phyloP scores from a whole-genome alignment of 768 basidiomycete species.

The Phylloporus sp. region DNA sequence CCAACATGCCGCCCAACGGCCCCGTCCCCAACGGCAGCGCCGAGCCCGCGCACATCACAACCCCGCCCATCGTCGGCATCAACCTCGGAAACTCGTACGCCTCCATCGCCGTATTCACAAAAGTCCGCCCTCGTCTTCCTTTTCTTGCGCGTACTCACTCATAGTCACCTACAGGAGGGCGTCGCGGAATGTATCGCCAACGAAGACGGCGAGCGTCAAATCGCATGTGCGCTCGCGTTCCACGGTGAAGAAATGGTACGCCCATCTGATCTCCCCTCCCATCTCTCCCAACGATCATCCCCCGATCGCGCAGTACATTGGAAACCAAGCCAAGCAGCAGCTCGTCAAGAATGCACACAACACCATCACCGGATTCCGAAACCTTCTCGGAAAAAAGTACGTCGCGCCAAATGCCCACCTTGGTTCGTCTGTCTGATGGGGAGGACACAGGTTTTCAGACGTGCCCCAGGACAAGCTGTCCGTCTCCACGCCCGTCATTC shows the following conservation, averaged over 20 bases:
- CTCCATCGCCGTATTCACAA: conserved; percentile 92
- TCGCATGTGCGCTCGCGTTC: conserved; percentile 90
- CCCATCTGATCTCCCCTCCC: conserved; percentile 16
- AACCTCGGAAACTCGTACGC: conserved; percentile 96
- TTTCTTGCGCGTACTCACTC: neutral
- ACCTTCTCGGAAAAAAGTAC: conserved; percentile 88
- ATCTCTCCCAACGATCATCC: conserved; percentile 3
- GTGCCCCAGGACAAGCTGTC: conserved; percentile 49
- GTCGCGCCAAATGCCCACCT: no score
- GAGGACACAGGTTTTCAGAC: conserved; percentile 60
- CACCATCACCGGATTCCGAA: conserved; percentile 92
- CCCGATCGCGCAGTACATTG: conserved; percentile 69
- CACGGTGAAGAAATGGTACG: conserved; percentile 85
- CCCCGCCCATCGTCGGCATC: conserved; percentile 78
- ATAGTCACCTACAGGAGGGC: conserved; percentile 68
- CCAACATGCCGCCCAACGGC: conserved; percentile 40
- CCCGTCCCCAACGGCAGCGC: conserved; percentile 49
- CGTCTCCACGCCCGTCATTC: conserved; percentile 66
- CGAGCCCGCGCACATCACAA: conserved; percentile 33
- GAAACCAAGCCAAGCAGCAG: conserved; percentile 90
- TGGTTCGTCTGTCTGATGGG: no score
- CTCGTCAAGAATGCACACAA: conserved; percentile 93
- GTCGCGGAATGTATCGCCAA: conserved; percentile 94
- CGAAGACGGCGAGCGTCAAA: conserved; percentile 97
- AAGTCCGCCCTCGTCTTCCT: conserved; percentile 54